phyloP scores from a whole-genome alignment of 2,329 filamentous ascomycete species.

The Fusarium sp. region DNA sequence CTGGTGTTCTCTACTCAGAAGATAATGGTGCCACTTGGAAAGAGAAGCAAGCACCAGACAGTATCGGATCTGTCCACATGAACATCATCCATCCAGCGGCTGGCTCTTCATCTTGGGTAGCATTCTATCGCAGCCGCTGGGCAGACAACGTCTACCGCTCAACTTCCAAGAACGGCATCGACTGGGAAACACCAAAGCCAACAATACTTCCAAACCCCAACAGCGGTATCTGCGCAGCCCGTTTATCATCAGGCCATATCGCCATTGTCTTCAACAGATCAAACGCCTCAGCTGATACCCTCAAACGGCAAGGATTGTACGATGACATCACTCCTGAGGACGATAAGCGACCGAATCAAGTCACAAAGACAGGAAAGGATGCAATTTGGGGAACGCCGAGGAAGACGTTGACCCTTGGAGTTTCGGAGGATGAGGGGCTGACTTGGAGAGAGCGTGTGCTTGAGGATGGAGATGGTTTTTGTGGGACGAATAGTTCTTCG shows the following conservation, averaged over 20 bases:
- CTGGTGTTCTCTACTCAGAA: slow-evolving; percentile 51
- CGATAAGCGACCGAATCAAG: slow-evolving; percentile 55
- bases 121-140: slow-evolving; percentile 58
- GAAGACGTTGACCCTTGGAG: slow-evolving; percentile 50
- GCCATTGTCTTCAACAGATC: slow-evolving; percentile 57
- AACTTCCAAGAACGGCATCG: slow-evolving; percentile 53
- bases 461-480: slow-evolving; percentile 59
- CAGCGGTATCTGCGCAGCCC: slow-evolving; percentile 54
- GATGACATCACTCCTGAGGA: slow-evolving; percentile 57
- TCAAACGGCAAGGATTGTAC: slow-evolving; percentile 55
- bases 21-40: slow-evolving; percentile 55
- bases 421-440: slow-evolving; percentile 52
- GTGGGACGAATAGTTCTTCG: slow-evolving; percentile 58
- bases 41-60: slow-evolving; percentile 52
- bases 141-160: slow-evolving; percentile 58
- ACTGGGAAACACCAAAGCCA: slow-evolving; percentile 52
- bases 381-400: slow-evolving; percentile 59
- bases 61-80: slow-evolving; percentile 58
- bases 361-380: slow-evolving; percentile 49
- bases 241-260: slow-evolving; percentile 51
- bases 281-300: slow-evolving; percentile 46
- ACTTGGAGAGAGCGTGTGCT: slow-evolving; percentile 54
- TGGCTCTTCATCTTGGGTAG: slow-evolving; percentile 47
- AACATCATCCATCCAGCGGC: slow-evolving; percentile 51
- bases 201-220: slow-evolving; percentile 58